These are phyloP conservation scores for Angomonas ambiguus DNA, from an alignment of 208 protist genomes.

Conservation along the genomic window DNA sequence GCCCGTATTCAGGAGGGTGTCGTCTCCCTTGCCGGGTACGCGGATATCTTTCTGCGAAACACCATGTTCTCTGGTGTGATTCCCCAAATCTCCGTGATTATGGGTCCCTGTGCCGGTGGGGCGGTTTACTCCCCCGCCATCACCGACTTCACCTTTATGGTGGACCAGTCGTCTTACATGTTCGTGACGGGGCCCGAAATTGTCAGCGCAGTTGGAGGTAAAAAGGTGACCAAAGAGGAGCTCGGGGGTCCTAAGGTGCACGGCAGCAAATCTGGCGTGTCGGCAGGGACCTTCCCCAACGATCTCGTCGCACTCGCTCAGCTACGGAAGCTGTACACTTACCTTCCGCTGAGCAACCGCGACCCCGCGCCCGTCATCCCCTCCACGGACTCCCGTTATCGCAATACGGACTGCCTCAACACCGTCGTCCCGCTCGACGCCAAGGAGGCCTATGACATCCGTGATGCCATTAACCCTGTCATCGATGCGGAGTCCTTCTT, in stretches of 20 bases:
- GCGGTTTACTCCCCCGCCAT: slow-evolving; percentile 92
- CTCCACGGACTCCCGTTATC: slow-evolving; percentile 49
- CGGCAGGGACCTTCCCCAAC: slow-evolving; percentile 88
- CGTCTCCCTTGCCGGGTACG: slow-evolving; percentile 93
- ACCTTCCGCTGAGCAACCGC: slow-evolving; percentile 87
- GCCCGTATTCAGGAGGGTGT: slow-evolving; percentile 96
- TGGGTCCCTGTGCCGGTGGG: slow-evolving; percentile 94
- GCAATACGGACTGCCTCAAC: slow-evolving; percentile 46
- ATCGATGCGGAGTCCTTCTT: slow-evolving; percentile 92
- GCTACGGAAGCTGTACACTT: slow-evolving; percentile 83
- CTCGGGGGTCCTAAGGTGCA: slow-evolving; percentile 92
- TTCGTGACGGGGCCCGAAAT: slow-evolving; percentile 97
- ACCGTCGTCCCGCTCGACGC: slow-evolving; percentile 78
- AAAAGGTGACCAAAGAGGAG: slow-evolving; percentile 88
- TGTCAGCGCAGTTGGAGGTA: slow-evolving; percentile 94
- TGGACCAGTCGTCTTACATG: slow-evolving; percentile 94
- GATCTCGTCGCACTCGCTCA: slow-evolving; percentile 86
- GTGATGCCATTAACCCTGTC: slow-evolving; percentile 79
- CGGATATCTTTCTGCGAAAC: slow-evolving; percentile 95
- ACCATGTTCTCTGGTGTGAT: slow-evolving; percentile 92
- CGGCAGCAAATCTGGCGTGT: slow-evolving; percentile 85
- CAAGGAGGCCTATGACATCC: slow-evolving; percentile 93
- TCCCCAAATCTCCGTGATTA: slow-evolving; percentile 96
- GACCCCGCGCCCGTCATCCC: slow-evolving; percentile 46
- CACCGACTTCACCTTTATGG: slow-evolving; percentile 98